Base-by-base conservation (phyloP, 495 filamentous ascomycete species). In the Aspergillus funiculosus region DNA sequence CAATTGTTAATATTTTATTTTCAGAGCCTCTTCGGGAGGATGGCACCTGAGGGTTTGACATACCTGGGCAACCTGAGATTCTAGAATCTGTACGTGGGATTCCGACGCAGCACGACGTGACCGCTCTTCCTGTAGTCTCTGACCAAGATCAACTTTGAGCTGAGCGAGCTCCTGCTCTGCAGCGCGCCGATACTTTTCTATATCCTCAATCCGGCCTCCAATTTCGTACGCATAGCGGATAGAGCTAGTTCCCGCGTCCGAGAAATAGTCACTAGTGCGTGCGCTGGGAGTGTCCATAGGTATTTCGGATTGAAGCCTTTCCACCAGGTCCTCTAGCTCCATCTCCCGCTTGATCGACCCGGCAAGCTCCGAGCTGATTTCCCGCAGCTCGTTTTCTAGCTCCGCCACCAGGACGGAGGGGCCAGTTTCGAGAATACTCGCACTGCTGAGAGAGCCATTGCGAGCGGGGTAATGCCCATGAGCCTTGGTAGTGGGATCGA, bases 251-350 rank as follows among this genome's bases (percentile, higher is more conserved):
- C 94, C 92, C 1, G 89, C 94, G 60, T 98, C 92, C 0, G 92
- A 98, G 60, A 90, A 98, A 66, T 98, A 97, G 64, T 98, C 92
- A 62, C 92, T 98, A 3, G 89, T 95, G 40, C 91, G 78, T 59
- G 83, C 82, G 48, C 80, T 83, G 1, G 56, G 56, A 5, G 40
- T 51, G 39, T 61, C 45, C 32, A 57, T 39, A 2, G 78, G 75
- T 44, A 80, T 76, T 53, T 94, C 89, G 25, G 78, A 67, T 63
- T 95, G 89, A 54, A 94, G 64, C 43, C 85, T 75, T 50, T 98
- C 92, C 2, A 97, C 81, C 34, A 96, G 68, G 58, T 98, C 94
- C 61, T 98, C 92, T 36, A 98, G 64, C 54, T 98, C 92, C 83
- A 98, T 89, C 71, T 98, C 92, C 52, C 92, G 81, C 46, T 85